phyloP scores from a whole-genome alignment of 495 filamentous ascomycete genomes.

The Aspergillus hancockii region DNA sequence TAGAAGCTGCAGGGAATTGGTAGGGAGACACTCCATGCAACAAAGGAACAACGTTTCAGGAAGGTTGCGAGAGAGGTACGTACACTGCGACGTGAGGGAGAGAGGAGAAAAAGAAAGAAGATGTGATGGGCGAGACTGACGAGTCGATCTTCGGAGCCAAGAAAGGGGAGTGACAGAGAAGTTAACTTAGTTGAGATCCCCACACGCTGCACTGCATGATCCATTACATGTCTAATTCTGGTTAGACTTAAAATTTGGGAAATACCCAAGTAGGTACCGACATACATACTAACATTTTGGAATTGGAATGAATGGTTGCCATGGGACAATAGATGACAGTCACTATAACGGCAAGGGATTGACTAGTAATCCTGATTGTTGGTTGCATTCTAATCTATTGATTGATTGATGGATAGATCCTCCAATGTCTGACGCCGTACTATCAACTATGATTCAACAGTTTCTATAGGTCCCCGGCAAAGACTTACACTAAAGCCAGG shows the following conservation, averaged over 20 bases:
- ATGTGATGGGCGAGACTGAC: constrained; percentile 28
- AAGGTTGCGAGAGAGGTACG: constrained; percentile 7
- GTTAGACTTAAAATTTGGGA: not conserved
- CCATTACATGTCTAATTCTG: not conserved
- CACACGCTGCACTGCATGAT: constrained; percentile 24
- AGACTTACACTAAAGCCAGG: not conserved
- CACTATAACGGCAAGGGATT: not conserved
- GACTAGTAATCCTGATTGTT: no score
- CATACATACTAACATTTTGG: not conserved
- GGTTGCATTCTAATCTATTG: not conserved
- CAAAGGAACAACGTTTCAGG: constrained; percentile 4
- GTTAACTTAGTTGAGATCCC: constrained; percentile 11
- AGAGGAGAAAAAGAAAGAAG: constrained; percentile 14
- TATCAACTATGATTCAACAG: no score
- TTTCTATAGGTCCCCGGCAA: not conserved
- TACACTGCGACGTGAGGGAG: constrained; percentile 19
- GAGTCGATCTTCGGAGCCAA: constrained; percentile 29
- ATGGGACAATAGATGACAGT: not conserved
- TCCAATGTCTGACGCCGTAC: no score
- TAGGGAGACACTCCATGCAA: constrained; percentile 10
- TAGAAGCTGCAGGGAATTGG: constrained; percentile 11
- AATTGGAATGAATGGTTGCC: constrained; percentile 1
- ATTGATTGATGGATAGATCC: no score
- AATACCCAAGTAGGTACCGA: not conserved
- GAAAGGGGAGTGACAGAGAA: constrained; percentile 21